Evolutionary conservation across 495 filamentous ascomycete genomes (phyloP), one percentile per base, ranked within the genome.

Genomic region (Jackrogersella multiformis): DNA sequence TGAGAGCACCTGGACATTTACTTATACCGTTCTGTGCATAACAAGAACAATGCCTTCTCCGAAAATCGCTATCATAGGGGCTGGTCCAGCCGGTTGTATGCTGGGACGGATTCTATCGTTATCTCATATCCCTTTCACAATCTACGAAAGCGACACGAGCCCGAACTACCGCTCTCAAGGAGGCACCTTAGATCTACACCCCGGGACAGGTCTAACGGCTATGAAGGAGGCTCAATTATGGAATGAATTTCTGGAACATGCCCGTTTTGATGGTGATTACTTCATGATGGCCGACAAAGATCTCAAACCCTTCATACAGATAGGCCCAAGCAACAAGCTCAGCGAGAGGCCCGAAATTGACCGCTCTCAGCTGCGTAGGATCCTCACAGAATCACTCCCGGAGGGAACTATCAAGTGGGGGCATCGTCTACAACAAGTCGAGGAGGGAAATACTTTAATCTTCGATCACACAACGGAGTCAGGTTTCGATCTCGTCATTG

Each of bases 51-150:
- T 70, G 70, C 52, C 71, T 26, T 23, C 53, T 21, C 72, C 72
- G 2, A 78, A 73, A 58, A 85, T 88, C 48, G 85, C 85, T 56
- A 87, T 88, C 56, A 74, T 88, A 32, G 86, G 86, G 56, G 84
- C 80, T 44, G 85, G 86, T 13, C 86, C 86, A 2, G 76, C 76
- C 10, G 86, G 86, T 34, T 81, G 84, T 42, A 81, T 78, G 58
- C 75, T 89, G 28, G 86, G 84, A 20, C 80, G 82, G 8, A 78
- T 88, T 20, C 80, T 89, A 39, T 71, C 79, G 41, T 62, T 78
- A 3, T 65, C 74, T 24, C 59, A 70, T 28, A 76, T 84, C 59
- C 69, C 76, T 34, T 76, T 76, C 64, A 78, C 76, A 21, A 56
- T 87, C 28, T 87, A 79, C 66, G 85, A 88, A 52, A 73, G 77